Conservation (phyloP, 2,329 filamentous ascomycete genomes). For the Lachnellula subtilissima region DNA sequence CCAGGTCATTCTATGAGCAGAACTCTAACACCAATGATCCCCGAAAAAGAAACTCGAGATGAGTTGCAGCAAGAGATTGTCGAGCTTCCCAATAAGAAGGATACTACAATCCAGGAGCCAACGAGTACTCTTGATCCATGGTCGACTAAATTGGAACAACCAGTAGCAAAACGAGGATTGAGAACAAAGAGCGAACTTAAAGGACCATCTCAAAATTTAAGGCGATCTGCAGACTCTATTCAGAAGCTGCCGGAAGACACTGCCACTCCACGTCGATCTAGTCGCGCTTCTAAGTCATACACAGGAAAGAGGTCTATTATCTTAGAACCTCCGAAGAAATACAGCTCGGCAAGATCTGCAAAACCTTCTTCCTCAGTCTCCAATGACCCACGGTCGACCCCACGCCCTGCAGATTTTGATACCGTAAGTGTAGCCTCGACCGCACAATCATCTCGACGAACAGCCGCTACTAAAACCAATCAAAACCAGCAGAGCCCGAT, state of each 20-base stretch:
- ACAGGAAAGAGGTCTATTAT: not conserved
- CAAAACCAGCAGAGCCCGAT: not conserved
- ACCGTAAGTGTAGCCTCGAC: not conserved
- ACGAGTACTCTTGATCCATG: not conserved
- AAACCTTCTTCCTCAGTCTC: not conserved
- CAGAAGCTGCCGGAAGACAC: not conserved
- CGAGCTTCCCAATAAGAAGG: too few species aligned
- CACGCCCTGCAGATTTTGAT: not conserved
- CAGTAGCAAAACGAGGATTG: not conserved
- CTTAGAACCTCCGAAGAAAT: not conserved
- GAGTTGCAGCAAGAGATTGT: too few species aligned
- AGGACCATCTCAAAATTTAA: conserved; percentile 3
- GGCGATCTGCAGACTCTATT: conserved; percentile 1
- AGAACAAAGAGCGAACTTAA: conserved; percentile 10
- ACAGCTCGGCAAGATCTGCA: not conserved
- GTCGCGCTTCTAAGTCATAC: not conserved
- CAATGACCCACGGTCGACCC: not conserved
- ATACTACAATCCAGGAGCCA: not conserved
- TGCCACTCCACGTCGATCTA: conserved; percentile 2
- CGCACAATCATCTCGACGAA: not conserved
- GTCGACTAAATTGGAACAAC: not conserved
- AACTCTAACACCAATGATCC: not conserved
- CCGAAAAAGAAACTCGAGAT: not conserved
- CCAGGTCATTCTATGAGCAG: too few species aligned
- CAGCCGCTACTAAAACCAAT: not conserved